Evolutionary conservation across 163 green algal species (phyloP).

Genomic region (Scenedesmus sp.): DNA sequence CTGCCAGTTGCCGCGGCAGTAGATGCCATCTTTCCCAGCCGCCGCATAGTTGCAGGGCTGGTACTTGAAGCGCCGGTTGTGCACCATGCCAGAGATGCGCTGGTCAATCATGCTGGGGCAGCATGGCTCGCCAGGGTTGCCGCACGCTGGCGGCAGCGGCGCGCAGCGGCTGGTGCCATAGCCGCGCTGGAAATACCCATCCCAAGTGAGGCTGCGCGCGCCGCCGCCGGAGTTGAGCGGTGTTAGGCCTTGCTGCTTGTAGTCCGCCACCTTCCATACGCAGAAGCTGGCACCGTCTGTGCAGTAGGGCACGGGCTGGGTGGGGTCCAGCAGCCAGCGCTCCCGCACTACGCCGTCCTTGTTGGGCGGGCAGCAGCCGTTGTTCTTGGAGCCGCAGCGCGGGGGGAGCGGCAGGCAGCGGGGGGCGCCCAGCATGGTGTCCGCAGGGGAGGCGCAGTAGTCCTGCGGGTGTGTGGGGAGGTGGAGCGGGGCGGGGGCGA

Average conservation of each 20-base stretch:
- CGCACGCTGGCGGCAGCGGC: conserved; percentile 34
- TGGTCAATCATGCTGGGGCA: conserved; percentile 48
- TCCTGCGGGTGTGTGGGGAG: not conserved
- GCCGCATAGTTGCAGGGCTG: conserved; percentile 53
- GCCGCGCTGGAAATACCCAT: conserved; percentile 46
- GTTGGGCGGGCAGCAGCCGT: conserved; percentile 48
- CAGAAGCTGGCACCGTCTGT: conserved; percentile 38
- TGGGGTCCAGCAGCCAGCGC: conserved; percentile 33
- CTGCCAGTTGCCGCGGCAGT: conserved; percentile 39
- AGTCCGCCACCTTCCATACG: conserved; percentile 38
- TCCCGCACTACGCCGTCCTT: conserved; percentile 17
- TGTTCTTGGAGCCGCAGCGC: conserved; percentile 20
- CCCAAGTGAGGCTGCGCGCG: not conserved
- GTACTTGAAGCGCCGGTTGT: conserved; percentile 41
- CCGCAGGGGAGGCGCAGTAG: conserved; percentile 43
- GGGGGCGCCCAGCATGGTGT: conserved; percentile 47
- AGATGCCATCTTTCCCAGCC: conserved; percentile 36
- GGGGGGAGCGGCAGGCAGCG: conserved; percentile 49
- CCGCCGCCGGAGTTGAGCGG: not conserved
- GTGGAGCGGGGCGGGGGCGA: too few relatives aligned
- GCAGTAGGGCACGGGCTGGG: conserved; percentile 46
- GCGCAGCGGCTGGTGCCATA: conserved; percentile 45
- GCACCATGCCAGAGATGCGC: conserved; percentile 40
- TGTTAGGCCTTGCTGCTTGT: not conserved
- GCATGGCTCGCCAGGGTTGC: conserved; percentile 42